A percentile compares a stretch with the other conserved stretches of the same genome.
These are phyloP conservation scores for Chaetothyriales sp. DNA, from an alignment of 2,329 filamentous ascomycete genomes.

Conservation along the genomic window DNA sequence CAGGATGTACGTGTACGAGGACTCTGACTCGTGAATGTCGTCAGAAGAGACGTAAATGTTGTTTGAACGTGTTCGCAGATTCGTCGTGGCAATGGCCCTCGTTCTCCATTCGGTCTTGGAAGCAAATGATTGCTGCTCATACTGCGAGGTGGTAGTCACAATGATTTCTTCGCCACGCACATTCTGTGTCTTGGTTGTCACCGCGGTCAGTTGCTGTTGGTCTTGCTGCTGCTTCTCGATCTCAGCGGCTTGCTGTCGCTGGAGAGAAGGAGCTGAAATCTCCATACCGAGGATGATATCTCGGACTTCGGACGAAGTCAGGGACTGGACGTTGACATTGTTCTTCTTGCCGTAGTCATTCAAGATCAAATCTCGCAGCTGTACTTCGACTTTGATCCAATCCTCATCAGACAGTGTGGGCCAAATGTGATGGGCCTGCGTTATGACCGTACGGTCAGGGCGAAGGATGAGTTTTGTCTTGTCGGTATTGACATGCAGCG, in stretches of 20 bases:
- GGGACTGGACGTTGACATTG: conserved; percentile 93
- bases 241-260: conserved; percentile 93
- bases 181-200: conserved; percentile 97
- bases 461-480: conserved; percentile 93
- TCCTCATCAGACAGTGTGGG: conserved; percentile 86
- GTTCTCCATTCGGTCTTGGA: conserved; percentile 99
- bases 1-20: conserved; percentile 89
- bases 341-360: conserved; percentile 99
- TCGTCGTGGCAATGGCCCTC: conserved; percentile 88
- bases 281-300: conserved; percentile 99
- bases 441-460: conserved; percentile 96
- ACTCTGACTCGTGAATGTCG: conserved; percentile 71
- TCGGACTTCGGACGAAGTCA: conserved; percentile 92
- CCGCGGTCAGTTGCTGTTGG: conserved; percentile 87
- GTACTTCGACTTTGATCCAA: conserved; percentile 99
- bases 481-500: conserved; percentile 92
- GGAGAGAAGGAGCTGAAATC: conserved; percentile 93
- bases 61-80: conserved; percentile 83
- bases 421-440: conserved; percentile 98
- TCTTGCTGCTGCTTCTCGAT: conserved; percentile 99
- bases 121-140: conserved; percentile 92
- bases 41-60: conserved; percentile 98
- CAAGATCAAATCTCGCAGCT: conserved; percentile 84
- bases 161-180: conserved; percentile 95
- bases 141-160: conserved; percentile 93